These are phyloP conservation scores for Cyberlindnera maclurae DNA, from an alignment of 805 yeast genomes.

Conservation along the genomic window DNA sequence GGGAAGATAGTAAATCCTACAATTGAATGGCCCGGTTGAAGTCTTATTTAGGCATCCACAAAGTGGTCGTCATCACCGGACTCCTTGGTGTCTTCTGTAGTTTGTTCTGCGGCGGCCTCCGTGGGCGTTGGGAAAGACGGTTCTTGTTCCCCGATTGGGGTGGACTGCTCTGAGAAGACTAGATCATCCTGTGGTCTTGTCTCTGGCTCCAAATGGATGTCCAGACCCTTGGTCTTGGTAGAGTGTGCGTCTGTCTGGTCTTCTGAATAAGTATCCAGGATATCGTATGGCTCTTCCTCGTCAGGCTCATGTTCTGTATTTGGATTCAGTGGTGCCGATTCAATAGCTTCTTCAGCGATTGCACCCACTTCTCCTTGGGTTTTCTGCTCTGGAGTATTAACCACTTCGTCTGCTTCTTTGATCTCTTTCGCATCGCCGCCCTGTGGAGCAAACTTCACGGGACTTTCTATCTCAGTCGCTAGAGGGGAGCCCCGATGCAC, in stretches of 20 bases:
- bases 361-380: too few species aligned
- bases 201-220: constrained; percentile 9
- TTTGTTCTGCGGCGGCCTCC: background rate
- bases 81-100: background rate
- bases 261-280: background rate
- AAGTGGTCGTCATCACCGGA: constrained; percentile 12
- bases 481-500: too few species aligned
- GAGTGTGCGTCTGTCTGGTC: background rate
- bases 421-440: too few species aligned
- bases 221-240: constrained; percentile 5
- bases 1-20: too few species aligned
- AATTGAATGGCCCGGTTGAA: too few species aligned
- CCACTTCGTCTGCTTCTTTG: too few species aligned
- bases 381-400: too few species aligned
- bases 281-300: constrained; percentile 3
- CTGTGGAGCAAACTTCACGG: too few species aligned
- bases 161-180: constrained; percentile 10
- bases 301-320: constrained; percentile 11
- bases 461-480: too few species aligned
- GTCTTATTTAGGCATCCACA: constrained; percentile 13
- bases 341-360: too few species aligned
- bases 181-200: constrained; percentile 13
- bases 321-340: constrained; percentile 2
- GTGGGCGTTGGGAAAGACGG: constrained; percentile 4
- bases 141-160: constrained; percentile 5